Conservation (phyloP, 1,284 basidiomycete species). For the Cutaneotrichosporon sp. region DNA sequence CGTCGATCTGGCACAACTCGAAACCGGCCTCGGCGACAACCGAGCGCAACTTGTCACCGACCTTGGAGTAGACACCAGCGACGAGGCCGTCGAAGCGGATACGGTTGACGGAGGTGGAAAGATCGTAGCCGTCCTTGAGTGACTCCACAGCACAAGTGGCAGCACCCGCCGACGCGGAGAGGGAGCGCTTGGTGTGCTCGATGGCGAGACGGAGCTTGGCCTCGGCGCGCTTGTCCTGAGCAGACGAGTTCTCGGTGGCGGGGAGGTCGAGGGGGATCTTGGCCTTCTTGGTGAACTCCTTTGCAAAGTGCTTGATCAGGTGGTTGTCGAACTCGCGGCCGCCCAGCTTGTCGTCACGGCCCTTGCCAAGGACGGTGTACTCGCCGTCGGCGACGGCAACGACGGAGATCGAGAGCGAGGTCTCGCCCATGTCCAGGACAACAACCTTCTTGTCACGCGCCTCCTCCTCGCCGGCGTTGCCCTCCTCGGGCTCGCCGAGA, state of each 20-base stretch:
- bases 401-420: slow-evolving; percentile 53
- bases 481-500: slow-evolving; percentile 47
- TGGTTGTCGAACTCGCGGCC: slow-evolving; percentile 53
- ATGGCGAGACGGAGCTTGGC: slow-evolving; percentile 89
- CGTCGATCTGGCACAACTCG: slow-evolving; percentile 77
- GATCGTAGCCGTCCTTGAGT: slow-evolving; percentile 90
- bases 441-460: slow-evolving; percentile 55
- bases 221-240: slow-evolving; percentile 74
- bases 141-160: slow-evolving; percentile 89
- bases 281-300: slow-evolving; percentile 97
- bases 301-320: slow-evolving; percentile 85
- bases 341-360: slow-evolving; percentile 53
- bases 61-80: slow-evolving; percentile 64
- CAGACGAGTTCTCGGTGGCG: slow-evolving; percentile 54
- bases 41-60: slow-evolving; percentile 60
- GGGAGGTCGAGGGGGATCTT: slow-evolving; percentile 66
- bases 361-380: slow-evolving; percentile 54
- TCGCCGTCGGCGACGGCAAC: slow-evolving; percentile 55
- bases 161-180: slow-evolving; percentile 78
- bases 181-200: slow-evolving; percentile 90
- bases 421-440: slow-evolving; percentile 58
- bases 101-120: slow-evolving; percentile 86
- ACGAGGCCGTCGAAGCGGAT: slow-evolving; percentile 89
- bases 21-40: slow-evolving; percentile 61
- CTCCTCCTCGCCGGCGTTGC: slow-evolving; percentile 49